Evolutionary conservation across 2,329 filamentous ascomycete species (phyloP).

Genomic region (Ceratocystis albifundus): DNA sequence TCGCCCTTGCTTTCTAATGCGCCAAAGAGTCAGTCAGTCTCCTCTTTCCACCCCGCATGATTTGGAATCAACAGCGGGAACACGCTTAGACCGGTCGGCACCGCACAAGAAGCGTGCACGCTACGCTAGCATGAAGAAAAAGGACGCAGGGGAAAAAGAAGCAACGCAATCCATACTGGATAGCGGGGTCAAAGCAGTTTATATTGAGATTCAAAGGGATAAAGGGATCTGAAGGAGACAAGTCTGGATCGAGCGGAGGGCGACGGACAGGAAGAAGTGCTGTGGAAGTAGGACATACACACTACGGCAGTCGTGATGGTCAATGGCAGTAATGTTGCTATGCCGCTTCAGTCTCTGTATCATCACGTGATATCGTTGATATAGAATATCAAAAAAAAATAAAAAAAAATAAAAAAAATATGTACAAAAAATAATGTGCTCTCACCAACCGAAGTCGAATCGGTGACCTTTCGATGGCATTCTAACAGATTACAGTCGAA

Average conservation of each 20-base stretch:
- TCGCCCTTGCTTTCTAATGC: too few species aligned
- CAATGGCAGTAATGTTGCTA: too few species aligned
- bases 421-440: conserved; percentile 11
- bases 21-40: too few species aligned
- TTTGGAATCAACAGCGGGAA: conserved; percentile 5
- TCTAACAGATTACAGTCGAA: conserved; percentile 22
- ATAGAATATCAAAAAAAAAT: background rate
- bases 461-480: conserved; percentile 22
- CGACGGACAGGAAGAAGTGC: too few species aligned
- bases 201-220: background rate
- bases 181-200: background rate
- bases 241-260: too few species aligned
- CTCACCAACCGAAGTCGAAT: conserved; percentile 23
- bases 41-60: background rate
- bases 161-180: background rate
- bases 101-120: background rate
- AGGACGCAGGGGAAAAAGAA: background rate
- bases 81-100: background rate
- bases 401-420: conserved; percentile 5
- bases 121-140: background rate
- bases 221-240: background rate
- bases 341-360: too few species aligned
- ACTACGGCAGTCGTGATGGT: too few species aligned
- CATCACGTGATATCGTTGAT: background rate
- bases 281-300: too few species aligned